Percentiles rank a stretch among this genome's conserved stretches.
These are phyloP conservation scores for Trichoderma gracile DNA, from an alignment of 2,329 filamentous ascomycete genomes.

Conservation along the genomic window DNA sequence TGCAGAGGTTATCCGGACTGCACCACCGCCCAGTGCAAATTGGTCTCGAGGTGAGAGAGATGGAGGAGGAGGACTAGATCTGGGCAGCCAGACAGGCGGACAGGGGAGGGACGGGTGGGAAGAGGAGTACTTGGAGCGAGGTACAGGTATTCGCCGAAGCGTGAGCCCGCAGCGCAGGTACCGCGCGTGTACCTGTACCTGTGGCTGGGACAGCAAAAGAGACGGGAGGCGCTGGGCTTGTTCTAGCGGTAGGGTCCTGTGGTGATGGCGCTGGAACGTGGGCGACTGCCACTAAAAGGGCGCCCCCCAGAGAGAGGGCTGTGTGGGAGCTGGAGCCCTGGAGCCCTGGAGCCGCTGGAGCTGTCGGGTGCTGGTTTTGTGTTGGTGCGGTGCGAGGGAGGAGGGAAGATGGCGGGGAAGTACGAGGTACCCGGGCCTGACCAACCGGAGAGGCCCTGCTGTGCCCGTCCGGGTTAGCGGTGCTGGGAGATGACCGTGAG, in stretches of 20 bases:
- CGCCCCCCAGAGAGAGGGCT: too few species aligned
- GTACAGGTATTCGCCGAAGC: background rate
- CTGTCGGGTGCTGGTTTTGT: background rate
- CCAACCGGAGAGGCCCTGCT: background rate
- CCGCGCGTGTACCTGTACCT: too few species aligned
- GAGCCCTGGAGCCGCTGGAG: background rate
- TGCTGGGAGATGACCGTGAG: too few species aligned
- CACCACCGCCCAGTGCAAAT: constrained; percentile 19
- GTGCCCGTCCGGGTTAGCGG: too few species aligned
- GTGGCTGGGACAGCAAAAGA: too few species aligned
- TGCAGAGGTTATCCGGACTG: constrained; percentile 6
- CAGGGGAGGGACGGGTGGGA: constrained; percentile 11
- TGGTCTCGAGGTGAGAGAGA: constrained; percentile 17
- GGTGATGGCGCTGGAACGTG: too few species aligned
- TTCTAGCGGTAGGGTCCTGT: too few species aligned
- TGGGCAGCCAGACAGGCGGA: background rate
- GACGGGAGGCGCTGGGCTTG: too few species aligned
- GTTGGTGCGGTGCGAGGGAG: background rate
- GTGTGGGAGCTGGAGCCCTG: background rate
- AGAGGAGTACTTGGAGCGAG: background rate
- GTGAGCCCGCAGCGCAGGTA: too few species aligned
- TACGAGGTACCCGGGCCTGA: background rate
- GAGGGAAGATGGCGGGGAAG: background rate
- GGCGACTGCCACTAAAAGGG: too few species aligned
- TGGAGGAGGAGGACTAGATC: constrained; percentile 15